Evolutionary conservation across 2,329 filamentous ascomycete species (phyloP), one percentile per base, ranked within the genome.

Genomic region (Dothideomycetes sp.): DNA sequence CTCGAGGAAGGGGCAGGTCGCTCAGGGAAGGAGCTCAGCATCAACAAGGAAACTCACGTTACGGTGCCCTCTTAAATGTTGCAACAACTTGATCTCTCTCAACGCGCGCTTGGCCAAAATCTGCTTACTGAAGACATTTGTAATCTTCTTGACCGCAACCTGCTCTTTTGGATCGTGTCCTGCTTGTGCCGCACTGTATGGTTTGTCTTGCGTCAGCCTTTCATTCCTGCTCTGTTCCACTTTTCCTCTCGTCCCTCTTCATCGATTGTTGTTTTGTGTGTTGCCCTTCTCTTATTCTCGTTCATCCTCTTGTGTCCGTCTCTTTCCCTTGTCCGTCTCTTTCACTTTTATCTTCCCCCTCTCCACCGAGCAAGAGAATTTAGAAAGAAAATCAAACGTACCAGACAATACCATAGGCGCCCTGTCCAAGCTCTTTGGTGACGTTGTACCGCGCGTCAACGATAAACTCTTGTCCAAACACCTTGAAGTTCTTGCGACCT

Each of bases 61-160:
- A 29, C 37, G 37, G 29, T 40, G 37, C 57, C 63, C 68, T 60
- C 91, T 78, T 70, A 98, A 98, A 67, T 98, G 91, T 70, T 96
- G 89, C 50, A 98, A 74, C 53, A 98, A 76, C 76, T 96, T 98
- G 68, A 98, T 96, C 70, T 98, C 91, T 64, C 91, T 80, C 71
- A 98, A 67, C 35, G 91, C 91, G 59, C 91, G 84, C 79, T 98
- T 98, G 56, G 91, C 91, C 52, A 98, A 75, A 54, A 98, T 98
- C 78, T 96, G 96, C 71, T 98, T 98, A 76, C 87, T 95, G 68
- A 98, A 98, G 56, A 98, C 89, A 83, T 98, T 98, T 70, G 91
- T 98, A 62, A 98, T 86, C 69, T 98, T 98, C 69, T 98, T 98
- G 73, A 98, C 91, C 56, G 91, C 91, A 48, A 98, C 88, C 28